Conservation (phyloP, 2,329 filamentous ascomycete species). For the Lachnellula cervina region DNA sequence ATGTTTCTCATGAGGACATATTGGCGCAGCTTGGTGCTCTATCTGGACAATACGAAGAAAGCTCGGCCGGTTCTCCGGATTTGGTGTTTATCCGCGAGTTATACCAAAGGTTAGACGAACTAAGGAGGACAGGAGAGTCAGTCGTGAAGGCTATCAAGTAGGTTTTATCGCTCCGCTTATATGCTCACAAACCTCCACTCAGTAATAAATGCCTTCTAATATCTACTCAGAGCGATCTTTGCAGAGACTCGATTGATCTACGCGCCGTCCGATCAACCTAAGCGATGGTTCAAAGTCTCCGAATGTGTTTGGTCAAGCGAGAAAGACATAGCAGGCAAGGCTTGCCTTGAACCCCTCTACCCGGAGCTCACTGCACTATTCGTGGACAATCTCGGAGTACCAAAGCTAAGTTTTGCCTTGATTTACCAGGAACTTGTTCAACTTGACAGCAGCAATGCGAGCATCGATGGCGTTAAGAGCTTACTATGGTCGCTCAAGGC, state of each 20-base stretch:
- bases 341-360: background rate
- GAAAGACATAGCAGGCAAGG: background rate
- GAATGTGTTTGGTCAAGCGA: constrained; percentile 1
- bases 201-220: too few species aligned
- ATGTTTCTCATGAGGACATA: background rate
- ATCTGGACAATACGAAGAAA: background rate
- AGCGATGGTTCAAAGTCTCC: constrained; percentile 1
- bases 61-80: too few species aligned
- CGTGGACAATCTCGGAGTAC: background rate
- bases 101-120: too few species aligned
- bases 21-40: background rate
- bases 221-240: background rate
- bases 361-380: background rate
- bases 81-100: too few species aligned
- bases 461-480: background rate
- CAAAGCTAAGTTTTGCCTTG: background rate
- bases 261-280: background rate
- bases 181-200: too few species aligned
- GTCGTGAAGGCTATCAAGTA: too few species aligned
- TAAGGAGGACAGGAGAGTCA: too few species aligned
- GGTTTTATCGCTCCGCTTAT: too few species aligned
- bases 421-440: background rate
- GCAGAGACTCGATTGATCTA: background rate
- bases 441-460: background rate
- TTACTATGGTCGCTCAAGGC: background rate